These are phyloP conservation scores for Dendrostoma leiphaemia DNA, from an alignment of 2,329 filamentous ascomycete species.

Conservation along the genomic window DNA sequence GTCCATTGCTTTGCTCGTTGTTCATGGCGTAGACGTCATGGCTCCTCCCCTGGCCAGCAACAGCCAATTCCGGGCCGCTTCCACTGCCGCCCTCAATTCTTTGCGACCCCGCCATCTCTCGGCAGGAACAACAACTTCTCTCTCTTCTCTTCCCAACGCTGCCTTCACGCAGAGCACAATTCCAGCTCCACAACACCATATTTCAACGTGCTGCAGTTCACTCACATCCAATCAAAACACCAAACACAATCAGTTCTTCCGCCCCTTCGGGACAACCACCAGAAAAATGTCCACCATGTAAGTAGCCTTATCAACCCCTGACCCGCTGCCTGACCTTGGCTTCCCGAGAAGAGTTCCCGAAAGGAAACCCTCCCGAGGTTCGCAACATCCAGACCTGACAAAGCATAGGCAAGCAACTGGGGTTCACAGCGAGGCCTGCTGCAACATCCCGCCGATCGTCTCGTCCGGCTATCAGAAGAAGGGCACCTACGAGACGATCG, in stretches of 20 bases:
- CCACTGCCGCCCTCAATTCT: not conserved
- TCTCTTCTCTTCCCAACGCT: not conserved
- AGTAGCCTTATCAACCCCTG: too few relatives aligned
- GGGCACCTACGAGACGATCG: conserved; percentile 44
- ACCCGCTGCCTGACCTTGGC: too few relatives aligned
- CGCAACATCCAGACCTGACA: too few relatives aligned
- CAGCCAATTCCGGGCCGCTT: conserved; percentile 9
- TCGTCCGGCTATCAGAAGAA: conserved; percentile 40
- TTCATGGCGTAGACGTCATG: too few relatives aligned
- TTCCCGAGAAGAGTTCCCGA: too few relatives aligned
- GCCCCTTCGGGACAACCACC: conserved; percentile 13
- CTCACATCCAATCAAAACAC: not conserved
- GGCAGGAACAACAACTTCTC: not conserved
- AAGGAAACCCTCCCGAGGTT: too few relatives aligned
- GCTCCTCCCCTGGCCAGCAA: not conserved
- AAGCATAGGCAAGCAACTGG: conserved; percentile 29
- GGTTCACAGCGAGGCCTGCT: conserved; percentile 41
- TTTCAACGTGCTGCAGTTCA: conserved; percentile 5
- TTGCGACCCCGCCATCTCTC: conserved; percentile 1
- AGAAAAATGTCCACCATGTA: conserved; percentile 33
- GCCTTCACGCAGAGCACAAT: not conserved
- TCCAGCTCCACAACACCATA: not conserved
- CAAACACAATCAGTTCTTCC: not conserved
- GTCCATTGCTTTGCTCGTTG: too few relatives aligned
- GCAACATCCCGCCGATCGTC: conserved; percentile 47